Percentiles rank a stretch among this genome's conserved stretches.
phyloP scores from a whole-genome alignment of 23 red algal genomes.

The Agarophyton chilense region DNA sequence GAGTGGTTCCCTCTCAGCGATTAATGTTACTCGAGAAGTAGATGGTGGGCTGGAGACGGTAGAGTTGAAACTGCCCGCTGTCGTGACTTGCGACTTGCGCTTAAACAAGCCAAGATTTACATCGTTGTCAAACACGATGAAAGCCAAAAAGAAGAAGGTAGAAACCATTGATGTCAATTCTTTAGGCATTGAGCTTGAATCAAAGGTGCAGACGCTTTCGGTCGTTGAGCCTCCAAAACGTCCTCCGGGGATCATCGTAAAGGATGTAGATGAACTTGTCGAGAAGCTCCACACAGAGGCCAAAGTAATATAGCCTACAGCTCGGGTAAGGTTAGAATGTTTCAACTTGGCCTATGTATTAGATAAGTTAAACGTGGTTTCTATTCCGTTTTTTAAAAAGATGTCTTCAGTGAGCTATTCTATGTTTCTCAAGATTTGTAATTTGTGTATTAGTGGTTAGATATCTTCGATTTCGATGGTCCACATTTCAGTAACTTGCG shows the following conservation, averaged over 20 bases:
- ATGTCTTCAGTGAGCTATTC: background rate
- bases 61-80: constrained; percentile 66
- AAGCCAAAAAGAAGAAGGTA: constrained; percentile 93
- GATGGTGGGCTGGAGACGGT: constrained; percentile 94
- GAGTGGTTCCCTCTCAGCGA: constrained; percentile 16
- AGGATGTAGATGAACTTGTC: constrained; percentile 65
- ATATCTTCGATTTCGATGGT: constrained; percentile 34
- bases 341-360: background rate
- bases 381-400: background rate
- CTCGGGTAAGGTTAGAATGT: background rate
- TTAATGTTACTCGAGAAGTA: constrained; percentile 85
- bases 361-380: background rate
- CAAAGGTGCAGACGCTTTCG: constrained; percentile 56
- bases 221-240: constrained; percentile 77
- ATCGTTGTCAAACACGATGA: constrained; percentile 93
- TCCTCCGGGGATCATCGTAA: constrained; percentile 44
- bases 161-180: constrained; percentile 60
- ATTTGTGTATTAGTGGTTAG: background rate
- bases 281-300: constrained; percentile 66
- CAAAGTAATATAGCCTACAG: constrained; percentile 20
- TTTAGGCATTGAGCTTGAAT: constrained; percentile 48
- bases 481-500: constrained; percentile 7
- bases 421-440: background rate
- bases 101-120: constrained; percentile 94
- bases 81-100: constrained; percentile 90